Evolutionary conservation across 169 alveolate species (phyloP).

Genomic region (Cyclospora cayetanensis): DNA sequence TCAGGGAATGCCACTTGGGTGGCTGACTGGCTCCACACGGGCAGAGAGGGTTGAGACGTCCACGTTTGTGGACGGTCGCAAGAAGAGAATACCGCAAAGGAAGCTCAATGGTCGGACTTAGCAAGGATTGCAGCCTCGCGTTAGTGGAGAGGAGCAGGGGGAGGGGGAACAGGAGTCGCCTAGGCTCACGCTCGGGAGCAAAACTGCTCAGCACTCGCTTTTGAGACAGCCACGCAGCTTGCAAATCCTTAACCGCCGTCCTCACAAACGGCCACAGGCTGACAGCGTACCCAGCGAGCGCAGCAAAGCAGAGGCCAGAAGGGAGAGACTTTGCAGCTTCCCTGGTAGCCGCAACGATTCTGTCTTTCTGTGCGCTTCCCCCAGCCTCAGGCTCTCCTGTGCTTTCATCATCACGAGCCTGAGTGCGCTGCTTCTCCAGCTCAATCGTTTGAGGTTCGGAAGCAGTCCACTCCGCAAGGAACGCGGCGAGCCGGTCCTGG

Average conservation of each 20-base stretch:
- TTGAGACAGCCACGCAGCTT: slow-evolving; percentile 7
- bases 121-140: too few relatives aligned
- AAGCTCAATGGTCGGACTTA: too few relatives aligned
- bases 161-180: too few relatives aligned
- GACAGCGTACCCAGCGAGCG: slow-evolving; percentile 43
- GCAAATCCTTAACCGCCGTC: neutral
- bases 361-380: neutral
- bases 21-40: too few relatives aligned
- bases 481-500: neutral
- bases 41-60: too few relatives aligned
- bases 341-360: slow-evolving; percentile 5
- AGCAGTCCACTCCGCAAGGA: slow-evolving; percentile 23
- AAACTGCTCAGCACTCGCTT: neutral
- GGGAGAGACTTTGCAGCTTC: slow-evolving; percentile 13
- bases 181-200: neutral
- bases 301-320: slow-evolving; percentile 1
- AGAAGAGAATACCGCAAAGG: too few relatives aligned
- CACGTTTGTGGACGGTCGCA: too few relatives aligned
- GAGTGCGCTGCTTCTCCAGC: neutral
- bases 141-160: too few relatives aligned
- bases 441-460: neutral
- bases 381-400: neutral
- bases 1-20: too few relatives aligned
- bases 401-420: neutral
- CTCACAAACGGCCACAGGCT: slow-evolving; percentile 56